Percentiles rank a stretch among this genome's conserved stretches.
These are phyloP conservation scores for Vigna angularis DNA, from an alignment of 306 rosid genomes.

Conservation along the genomic window DNA sequence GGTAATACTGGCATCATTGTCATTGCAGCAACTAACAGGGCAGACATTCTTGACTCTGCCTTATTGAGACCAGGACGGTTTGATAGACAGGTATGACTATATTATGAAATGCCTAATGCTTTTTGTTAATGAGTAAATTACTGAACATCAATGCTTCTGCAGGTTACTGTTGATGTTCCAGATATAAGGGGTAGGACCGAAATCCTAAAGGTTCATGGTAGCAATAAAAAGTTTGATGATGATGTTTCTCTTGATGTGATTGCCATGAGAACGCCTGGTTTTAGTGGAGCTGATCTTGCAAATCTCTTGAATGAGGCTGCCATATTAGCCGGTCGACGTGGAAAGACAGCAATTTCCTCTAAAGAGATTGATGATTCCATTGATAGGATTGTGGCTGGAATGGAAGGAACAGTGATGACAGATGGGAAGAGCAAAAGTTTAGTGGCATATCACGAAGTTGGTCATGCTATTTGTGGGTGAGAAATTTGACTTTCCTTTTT, in stretches of 20 bases:
- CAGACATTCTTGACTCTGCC: constrained; percentile 99
- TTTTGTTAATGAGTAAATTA: constrained; percentile 14
- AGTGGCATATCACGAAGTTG: constrained; percentile 98
- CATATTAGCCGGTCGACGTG: constrained; percentile 96
- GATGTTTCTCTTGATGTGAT: constrained; percentile 93
- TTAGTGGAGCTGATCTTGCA: constrained; percentile 99
- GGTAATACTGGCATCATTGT: constrained; percentile 98
- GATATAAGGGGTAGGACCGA: constrained; percentile 95
- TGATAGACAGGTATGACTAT: constrained; percentile 79
- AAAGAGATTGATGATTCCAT: constrained; percentile 98
- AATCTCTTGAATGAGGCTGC: constrained; percentile 98
- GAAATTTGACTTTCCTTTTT: constrained; percentile 8
- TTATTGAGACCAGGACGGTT: constrained; percentile 96
- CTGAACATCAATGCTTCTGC: constrained; percentile 48
- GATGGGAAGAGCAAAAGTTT: constrained; percentile 99
- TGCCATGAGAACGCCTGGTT: constrained; percentile 99
- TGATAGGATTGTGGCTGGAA: constrained; percentile 99
- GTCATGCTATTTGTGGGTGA: constrained; percentile 98
- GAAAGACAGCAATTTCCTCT: constrained; percentile 85
- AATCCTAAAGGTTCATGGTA: constrained; percentile 92
- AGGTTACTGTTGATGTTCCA: constrained; percentile 96
- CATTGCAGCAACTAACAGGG: constrained; percentile 99
- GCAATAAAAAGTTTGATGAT: constrained; percentile 89
- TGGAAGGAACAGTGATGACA: constrained; percentile 99
- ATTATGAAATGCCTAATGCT: constrained; percentile 1